Conservation (phyloP, 2,329 filamentous ascomycete species). For the Sporothrix pseudoabietina region DNA sequence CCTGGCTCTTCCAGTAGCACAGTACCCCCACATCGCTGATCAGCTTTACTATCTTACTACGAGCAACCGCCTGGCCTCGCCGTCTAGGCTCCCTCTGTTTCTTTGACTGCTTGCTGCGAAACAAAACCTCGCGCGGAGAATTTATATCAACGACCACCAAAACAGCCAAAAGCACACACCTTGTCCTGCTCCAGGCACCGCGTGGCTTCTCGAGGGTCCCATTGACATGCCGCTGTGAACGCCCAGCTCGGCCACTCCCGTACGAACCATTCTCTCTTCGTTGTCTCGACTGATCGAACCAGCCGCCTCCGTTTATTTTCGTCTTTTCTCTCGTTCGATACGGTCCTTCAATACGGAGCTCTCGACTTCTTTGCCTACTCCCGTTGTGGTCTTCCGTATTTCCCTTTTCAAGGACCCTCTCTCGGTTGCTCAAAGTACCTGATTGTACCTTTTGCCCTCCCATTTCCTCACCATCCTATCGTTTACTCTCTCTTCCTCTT, state of each 20-base stretch:
- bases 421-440: neutral
- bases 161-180: neutral
- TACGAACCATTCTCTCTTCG: constrained; percentile 3
- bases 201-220: neutral
- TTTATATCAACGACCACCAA: constrained; percentile 10
- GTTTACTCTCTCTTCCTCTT: neutral
- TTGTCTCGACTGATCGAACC: neutral
- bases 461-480: neutral
- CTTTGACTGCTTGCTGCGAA: neutral
- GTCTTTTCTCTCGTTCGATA: neutral
- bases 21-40: constrained; percentile 7
- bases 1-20: neutral
- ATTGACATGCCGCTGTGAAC: neutral
- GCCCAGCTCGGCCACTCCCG: constrained; percentile 24
- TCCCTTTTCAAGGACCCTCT: neutral
- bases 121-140: neutral
- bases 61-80: neutral
- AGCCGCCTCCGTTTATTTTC: neutral
- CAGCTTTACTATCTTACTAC: neutral
- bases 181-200: neutral
- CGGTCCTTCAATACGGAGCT: neutral
- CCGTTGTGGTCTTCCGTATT: neutral
- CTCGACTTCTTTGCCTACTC: neutral
- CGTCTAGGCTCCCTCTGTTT: neutral
- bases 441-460: constrained; percentile 9